phyloP scores from a whole-genome alignment of 805 yeast genomes.

The Wickerhamiella spandovensis region DNA sequence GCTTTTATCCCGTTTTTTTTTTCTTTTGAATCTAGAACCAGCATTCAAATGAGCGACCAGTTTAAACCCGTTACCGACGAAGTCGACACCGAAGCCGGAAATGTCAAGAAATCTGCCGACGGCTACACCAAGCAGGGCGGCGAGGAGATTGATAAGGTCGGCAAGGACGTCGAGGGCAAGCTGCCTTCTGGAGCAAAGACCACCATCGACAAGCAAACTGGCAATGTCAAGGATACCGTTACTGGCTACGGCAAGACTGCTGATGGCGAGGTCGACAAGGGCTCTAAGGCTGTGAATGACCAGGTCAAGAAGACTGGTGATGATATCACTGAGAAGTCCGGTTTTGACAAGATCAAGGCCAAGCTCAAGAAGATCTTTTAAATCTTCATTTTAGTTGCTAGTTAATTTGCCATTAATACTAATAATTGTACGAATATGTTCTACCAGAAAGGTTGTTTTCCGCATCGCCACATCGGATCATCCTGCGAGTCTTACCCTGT shows the following conservation, averaged over 20 bases:
- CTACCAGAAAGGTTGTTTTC: not conserved
- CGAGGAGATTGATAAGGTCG: not conserved
- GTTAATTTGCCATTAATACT: not conserved
- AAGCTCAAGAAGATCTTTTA: slow-evolving; percentile 8
- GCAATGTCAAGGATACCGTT: slow-evolving; percentile 1
- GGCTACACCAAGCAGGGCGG: not conserved
- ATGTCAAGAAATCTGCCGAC: not conserved
- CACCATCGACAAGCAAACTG: slow-evolving; percentile 6
- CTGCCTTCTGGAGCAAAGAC: slow-evolving; percentile 1
- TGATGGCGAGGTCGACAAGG: slow-evolving; percentile 2
- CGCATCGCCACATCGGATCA: not conserved
- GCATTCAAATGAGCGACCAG: not conserved
- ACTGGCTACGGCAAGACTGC: slow-evolving; percentile 1
- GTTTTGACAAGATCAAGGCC: slow-evolving; percentile 5
- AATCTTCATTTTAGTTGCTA: not conserved
- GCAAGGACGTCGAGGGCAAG: slow-evolving; percentile 7
- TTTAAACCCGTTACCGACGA: not conserved
- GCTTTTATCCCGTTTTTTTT: not conserved
- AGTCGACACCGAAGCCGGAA: not conserved
- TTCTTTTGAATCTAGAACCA: not conserved
- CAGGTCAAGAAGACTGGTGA: slow-evolving; percentile 2
- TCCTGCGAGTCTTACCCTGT: not conserved
- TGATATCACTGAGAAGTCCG: not conserved
- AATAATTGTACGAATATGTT: no score
- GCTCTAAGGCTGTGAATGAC: not conserved